Evolutionary conservation across 140 eudicot genomes (phyloP).

Genomic region (Eryngium alpinum): DNA sequence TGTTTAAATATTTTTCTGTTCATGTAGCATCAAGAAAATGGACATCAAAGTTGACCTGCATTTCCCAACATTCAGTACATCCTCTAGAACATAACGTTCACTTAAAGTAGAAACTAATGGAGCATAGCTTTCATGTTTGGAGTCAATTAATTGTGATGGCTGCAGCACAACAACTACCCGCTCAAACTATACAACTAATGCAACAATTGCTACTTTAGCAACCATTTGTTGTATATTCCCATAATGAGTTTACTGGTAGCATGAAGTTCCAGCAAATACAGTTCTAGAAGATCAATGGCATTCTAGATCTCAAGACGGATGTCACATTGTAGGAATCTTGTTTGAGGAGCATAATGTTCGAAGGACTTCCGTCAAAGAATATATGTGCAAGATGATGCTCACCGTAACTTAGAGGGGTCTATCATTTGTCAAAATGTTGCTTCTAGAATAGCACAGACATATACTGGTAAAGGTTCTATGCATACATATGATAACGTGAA

Average conservation of each 20-base stretch:
- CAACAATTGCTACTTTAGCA: conserved; percentile 40
- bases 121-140: conserved; percentile 31
- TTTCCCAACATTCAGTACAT: conserved; percentile 45
- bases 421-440: conserved; percentile 34
- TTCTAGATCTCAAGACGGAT: conserved; percentile 48
- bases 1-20: conserved; percentile 41
- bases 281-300: conserved; percentile 36
- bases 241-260: conserved; percentile 37
- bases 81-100: conserved; percentile 32
- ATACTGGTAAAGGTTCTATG: conserved; percentile 27
- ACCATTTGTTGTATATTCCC: conserved; percentile 38
- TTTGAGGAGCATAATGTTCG: conserved; percentile 41
- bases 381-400: conserved; percentile 57
- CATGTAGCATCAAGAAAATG: conserved; percentile 49
- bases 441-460: conserved; percentile 32
- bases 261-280: conserved; percentile 42
- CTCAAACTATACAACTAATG: conserved; percentile 43
- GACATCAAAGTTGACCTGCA: conserved; percentile 52
- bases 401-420: conserved; percentile 53
- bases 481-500: conserved; percentile 26
- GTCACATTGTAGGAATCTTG: conserved; percentile 30
- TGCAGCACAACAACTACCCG: too few species aligned
- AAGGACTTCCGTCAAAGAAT: conserved; percentile 56
- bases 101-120: conserved; percentile 29
- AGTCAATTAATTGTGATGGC: conserved; percentile 37